phyloP scores from a whole-genome alignment of 108 stramenopile genomes.

The Epithemia pelagica region DNA sequence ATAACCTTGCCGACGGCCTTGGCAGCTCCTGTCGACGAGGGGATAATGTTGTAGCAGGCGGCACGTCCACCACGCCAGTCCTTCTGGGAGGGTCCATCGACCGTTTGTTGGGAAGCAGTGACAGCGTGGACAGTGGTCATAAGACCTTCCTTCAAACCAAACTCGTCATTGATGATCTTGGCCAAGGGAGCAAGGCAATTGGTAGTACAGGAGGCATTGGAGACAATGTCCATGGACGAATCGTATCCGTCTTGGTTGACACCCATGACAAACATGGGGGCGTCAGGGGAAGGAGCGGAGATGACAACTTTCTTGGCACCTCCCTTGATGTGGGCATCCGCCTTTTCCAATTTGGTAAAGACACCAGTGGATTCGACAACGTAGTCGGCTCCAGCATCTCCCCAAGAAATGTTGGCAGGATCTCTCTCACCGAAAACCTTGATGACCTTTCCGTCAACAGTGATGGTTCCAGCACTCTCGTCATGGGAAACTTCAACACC shows the following conservation, averaged over 20 bases:
- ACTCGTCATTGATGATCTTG: constrained; percentile 98
- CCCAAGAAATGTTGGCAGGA: constrained; percentile 92
- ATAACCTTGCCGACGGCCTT: constrained; percentile 97
- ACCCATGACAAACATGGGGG: constrained; percentile 99
- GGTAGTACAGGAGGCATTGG: constrained; percentile 99
- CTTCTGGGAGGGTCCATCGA: constrained; percentile 96
- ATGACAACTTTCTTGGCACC: constrained; percentile 98
- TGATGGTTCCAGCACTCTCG: constrained; percentile 52
- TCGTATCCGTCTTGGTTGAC: constrained; percentile 92
- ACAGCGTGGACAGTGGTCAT: constrained; percentile 99
- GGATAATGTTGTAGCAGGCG: constrained; percentile 98
- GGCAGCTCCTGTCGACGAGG: constrained; percentile 94
- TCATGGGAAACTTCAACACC: constrained; percentile 52
- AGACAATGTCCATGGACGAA: constrained; percentile 90
- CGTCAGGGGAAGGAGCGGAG: constrained; percentile 93
- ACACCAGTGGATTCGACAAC: constrained; percentile 97
- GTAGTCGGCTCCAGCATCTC: constrained; percentile 86
- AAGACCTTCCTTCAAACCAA: constrained; percentile 93
- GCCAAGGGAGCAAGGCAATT: constrained; percentile 98
- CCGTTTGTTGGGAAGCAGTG: constrained; percentile 98
- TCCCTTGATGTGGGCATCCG: constrained; percentile 78
- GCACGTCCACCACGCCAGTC: constrained; percentile 99
- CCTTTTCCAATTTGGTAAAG: constrained; percentile 85
- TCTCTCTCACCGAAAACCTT: constrained; percentile 92
- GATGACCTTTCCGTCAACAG: constrained; percentile 69